Conservation (phyloP, 139 green algal genomes). For the Trebouxia sp. region DNA sequence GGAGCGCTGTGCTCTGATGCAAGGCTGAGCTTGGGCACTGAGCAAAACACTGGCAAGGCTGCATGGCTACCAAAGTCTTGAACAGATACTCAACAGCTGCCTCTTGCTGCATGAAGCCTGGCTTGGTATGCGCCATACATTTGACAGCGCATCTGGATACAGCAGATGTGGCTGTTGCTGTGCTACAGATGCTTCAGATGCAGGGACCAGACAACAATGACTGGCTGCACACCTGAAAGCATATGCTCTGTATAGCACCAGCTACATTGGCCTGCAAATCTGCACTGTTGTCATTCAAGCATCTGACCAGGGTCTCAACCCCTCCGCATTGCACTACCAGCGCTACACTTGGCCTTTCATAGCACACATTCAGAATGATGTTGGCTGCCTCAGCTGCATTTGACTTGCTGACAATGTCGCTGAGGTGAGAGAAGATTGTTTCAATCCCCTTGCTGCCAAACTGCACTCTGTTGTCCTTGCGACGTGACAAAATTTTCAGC, state of each 20-base stretch:
- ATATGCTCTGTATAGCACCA: conserved; percentile 75
- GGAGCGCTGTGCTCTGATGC: neutral
- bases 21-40: no score
- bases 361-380: conserved; percentile 78
- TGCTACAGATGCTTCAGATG: neutral
- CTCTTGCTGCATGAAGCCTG: no score
- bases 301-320: conserved; percentile 46
- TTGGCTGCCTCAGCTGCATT: conserved; percentile 68
- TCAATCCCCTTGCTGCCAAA: conserved; percentile 39
- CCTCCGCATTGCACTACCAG: conserved; percentile 47
- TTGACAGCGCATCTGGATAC: no score
- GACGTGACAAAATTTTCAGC: conserved; percentile 72
- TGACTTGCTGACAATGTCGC: conserved; percentile 29
- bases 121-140: no score
- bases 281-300: conserved; percentile 35
- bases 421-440: conserved; percentile 37
- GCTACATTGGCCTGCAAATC: conserved; percentile 70
- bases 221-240: conserved; percentile 49
- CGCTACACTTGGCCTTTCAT: conserved; percentile 60
- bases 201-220: neutral
- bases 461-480: conserved; percentile 52
- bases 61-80: no score
- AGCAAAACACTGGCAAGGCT: no score
- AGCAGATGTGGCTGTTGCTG: neutral
- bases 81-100: no score